phyloP scores from a whole-genome alignment of 306 rosid genomes.

The Sechiopsis laciniata region DNA sequence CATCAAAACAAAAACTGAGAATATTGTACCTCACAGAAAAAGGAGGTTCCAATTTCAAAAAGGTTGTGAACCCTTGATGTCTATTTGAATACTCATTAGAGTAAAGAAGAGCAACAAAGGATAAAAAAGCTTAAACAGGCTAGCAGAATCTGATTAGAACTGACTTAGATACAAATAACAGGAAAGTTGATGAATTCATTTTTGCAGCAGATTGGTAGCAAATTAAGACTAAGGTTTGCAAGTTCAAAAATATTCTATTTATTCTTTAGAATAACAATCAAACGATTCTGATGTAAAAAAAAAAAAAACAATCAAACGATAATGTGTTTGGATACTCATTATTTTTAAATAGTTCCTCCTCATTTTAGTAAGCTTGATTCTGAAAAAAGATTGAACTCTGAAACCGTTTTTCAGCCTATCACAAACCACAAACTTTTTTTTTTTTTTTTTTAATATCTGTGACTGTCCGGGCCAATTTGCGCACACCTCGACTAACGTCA shows the following conservation, averaged over 20 bases:
- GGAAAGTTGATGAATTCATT: background rate
- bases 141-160: background rate
- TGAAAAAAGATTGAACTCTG: background rate
- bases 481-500: too few species aligned
- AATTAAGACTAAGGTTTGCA: background rate
- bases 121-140: background rate
- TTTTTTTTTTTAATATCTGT: too few species aligned
- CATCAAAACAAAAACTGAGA: background rate
- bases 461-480: too few species aligned
- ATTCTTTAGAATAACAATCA: background rate
- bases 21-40: background rate
- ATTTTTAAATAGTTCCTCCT: background rate
- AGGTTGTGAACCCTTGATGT: background rate
- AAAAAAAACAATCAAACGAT: background rate
- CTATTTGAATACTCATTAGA: background rate
- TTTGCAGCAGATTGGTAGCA: background rate
- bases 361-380: constrained; percentile 4
- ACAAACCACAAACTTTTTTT: too few species aligned
- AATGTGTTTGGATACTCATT: background rate
- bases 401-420: background rate
- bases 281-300: too few species aligned
- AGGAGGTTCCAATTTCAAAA: background rate
- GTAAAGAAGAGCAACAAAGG: background rate
- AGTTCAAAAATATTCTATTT: background rate
- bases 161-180: background rate